Evolutionary conservation across 2,329 filamentous ascomycete genomes (phyloP), one percentile per base, ranked within the genome.

Genomic region (Leptodontidium sp.): DNA sequence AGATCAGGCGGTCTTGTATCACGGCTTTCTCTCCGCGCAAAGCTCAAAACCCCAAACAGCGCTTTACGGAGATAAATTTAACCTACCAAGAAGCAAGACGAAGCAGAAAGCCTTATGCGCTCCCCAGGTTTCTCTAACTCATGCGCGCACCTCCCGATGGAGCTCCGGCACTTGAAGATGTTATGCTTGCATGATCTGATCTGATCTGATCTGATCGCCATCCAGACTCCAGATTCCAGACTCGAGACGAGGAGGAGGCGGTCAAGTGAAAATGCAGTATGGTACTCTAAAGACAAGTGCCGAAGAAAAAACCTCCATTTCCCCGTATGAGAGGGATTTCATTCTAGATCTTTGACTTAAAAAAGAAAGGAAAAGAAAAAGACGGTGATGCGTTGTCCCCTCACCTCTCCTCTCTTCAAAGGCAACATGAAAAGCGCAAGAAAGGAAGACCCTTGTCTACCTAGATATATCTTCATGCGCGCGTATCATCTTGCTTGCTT

Each of bases 111-210:
- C 29, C 6, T 12, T 40, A 24, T 59, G 57, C 52, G 15, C 57
- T 59, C 57, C 57, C 57, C 57, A 45, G 57, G 43, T 59, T 59
- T 21, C 38, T 26, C 35, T 59, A 45, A 40, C 9, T 59, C 57
- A 59, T 59, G 57, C 57, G 29, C 57, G 26, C 35, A 40, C 26
- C 57, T 59, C 35, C 57, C 57, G 57, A 45, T 59, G 21, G 21
- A 45, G 57, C 38, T 8, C 35, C 57, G 57, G 57, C 57, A 59
- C 8, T 59, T 26, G 29, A 15, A 45, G n/a, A 45, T 21, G 17
- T 15, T 40, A 29, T 59, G 57, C 35, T 45, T 59, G 57, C 57
- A 59, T 59, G 21, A 59, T 59, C 57, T 53, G 50, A 53, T 53
- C 50, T 53, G 49, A 52, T 21, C 49, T 6, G 21, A 52, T 49